These are phyloP conservation scores for Luffa acutangula DNA, from an alignment of 306 rosid genomes.

Conservation along the genomic window DNA sequence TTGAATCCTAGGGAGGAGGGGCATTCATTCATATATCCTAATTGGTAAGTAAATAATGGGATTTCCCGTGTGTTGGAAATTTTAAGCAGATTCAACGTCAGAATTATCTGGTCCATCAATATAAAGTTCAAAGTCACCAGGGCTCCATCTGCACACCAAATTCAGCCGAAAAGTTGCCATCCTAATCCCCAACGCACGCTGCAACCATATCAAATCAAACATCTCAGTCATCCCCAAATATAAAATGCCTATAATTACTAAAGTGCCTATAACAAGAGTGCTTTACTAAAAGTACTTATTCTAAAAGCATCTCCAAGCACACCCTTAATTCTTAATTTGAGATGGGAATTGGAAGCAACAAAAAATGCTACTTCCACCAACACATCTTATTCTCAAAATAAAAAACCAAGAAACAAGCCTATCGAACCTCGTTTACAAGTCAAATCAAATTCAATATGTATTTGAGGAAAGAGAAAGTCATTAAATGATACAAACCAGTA, in stretches of 20 bases:
- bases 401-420: not conserved
- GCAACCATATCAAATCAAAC: constrained; percentile 6
- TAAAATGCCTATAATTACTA: no score
- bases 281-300: no score
- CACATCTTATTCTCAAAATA: no score
- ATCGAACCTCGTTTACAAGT: not conserved
- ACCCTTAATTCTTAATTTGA: no score
- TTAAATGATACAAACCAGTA: constrained; percentile 38
- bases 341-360: not conserved
- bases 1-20: no score
- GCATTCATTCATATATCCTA: not conserved
- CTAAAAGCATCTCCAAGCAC: no score
- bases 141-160: constrained; percentile 75
- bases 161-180: constrained; percentile 72
- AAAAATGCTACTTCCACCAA: not conserved
- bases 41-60: not conserved
- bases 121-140: constrained; percentile 59
- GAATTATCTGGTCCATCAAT: constrained; percentile 62
- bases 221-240: no score
- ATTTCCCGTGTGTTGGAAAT: not conserved
- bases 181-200: constrained; percentile 73
- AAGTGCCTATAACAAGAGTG: no score
- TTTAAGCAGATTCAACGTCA: constrained; percentile 53
- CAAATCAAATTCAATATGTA: not conserved
- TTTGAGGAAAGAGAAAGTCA: not conserved